Base-by-base conservation (phyloP, 176 grass and related monocot species). In the Ampelocalamus luodianensis region DNA sequence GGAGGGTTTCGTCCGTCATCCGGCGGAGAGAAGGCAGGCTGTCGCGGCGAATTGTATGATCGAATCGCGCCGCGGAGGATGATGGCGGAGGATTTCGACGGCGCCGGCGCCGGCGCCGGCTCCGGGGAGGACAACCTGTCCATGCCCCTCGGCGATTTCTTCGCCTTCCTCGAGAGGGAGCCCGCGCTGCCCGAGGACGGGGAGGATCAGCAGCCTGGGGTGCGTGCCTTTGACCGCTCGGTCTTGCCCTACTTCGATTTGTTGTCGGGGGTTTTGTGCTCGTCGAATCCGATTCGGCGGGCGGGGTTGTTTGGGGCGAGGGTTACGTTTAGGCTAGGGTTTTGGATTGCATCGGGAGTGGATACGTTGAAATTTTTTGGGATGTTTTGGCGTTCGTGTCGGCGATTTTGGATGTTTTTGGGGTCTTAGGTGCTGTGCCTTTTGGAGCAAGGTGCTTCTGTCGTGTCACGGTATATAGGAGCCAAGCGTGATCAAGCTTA, bases 101-200 rank as follows among this genome's bases (percentile, higher is more conserved):
- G 9, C 23, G 40, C 46, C 60, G 81, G 12, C 44, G 63, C 20
- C 5, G 84, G 12, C 58, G 39, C 2, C 61, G 69, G 14, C 68
- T 36, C 40, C 18, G 69, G 16, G 73, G 83, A 91, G 71, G 92
- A 94, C 80, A 91, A 94, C 87, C 81, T 94, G 56, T 91, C 87
- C 60, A 94, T 94, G 84, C 58, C 86, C 68, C 65, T 91, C 59
- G 72, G 46, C 14, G 89, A 89, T 65, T 87, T 94, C 58, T 71
- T 89, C 23, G 89, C 92, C 71, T 89, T 91, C 71, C 84, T 94
- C 84, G 89, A 91, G 4, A 49, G 68, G 36, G 82, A 85, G 3
- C 81, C 88, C n/a, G 7, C 72, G 46, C 27, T 29, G 7, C 26
- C 60, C 0, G 72, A 69, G 54, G 70, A 76, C 29, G 46, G 13